Percentiles rank a stretch among this genome's conserved stretches.
These are phyloP conservation scores for Aspergillus sp. DNA, from an alignment of 2,329 filamentous ascomycete genomes.

Conservation along the genomic window DNA sequence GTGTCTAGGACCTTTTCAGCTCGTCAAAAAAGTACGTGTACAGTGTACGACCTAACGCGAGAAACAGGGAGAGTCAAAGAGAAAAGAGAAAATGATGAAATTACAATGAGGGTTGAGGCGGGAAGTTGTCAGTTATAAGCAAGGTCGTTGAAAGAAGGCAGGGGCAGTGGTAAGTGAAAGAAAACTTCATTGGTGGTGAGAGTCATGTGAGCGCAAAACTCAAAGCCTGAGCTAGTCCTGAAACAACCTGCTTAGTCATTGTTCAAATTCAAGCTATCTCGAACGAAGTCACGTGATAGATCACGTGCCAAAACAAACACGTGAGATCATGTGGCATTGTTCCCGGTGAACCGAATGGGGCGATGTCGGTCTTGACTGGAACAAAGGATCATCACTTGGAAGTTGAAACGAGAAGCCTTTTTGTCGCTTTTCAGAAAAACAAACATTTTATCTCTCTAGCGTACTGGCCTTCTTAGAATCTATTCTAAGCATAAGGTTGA, in stretches of 20 bases:
- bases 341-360: constrained; percentile 6
- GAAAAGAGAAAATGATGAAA: constrained; percentile 9
- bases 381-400: not conserved
- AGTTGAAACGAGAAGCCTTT: not conserved
- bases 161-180: no score
- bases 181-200: constrained; percentile 3
- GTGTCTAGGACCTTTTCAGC: constrained; percentile 28
- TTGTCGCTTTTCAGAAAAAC: not conserved
- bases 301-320: constrained; percentile 3
- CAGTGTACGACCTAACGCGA: constrained; percentile 35
- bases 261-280: not conserved
- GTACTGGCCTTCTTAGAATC: not conserved
- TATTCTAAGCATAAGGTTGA: not conserved
- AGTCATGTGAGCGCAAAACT: constrained; percentile 23
- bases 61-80: constrained; percentile 17
- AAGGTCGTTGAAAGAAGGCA: not conserved
- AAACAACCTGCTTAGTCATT: not conserved
- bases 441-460: not conserved
- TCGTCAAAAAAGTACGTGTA: constrained; percentile 38
- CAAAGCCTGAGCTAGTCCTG: constrained; percentile 10
- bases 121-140: not conserved
- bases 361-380: not conserved
- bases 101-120: constrained; percentile 16
- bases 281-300: not conserved
- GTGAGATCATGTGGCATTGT: not conserved